Evolutionary conservation across 345 rosid genomes (phyloP).

Genomic region (Pistacia vera): DNA sequence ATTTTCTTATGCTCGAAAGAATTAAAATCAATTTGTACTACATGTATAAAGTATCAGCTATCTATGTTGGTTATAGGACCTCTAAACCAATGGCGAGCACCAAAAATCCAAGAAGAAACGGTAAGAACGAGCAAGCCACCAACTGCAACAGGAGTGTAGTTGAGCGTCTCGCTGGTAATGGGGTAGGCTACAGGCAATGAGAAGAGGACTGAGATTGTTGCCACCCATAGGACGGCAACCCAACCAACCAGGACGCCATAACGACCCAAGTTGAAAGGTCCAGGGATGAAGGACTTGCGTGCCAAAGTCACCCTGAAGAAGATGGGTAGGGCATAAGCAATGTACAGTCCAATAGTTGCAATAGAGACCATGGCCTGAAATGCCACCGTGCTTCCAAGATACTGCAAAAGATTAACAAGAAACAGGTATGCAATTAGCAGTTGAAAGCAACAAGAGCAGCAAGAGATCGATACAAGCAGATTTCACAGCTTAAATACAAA

Average conservation of each 20-base stretch:
- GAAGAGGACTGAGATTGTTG: conserved; percentile 84
- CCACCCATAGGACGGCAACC: conserved; percentile 91
- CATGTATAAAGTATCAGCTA: conserved; percentile 22
- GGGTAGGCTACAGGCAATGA: conserved; percentile 94
- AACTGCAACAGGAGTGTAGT: conserved; percentile 93
- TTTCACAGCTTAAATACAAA: not conserved
- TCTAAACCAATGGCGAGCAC: conserved; percentile 81
- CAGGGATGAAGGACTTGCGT: conserved; percentile 64
- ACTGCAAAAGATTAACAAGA: conserved; percentile 47
- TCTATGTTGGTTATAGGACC: conserved; percentile 78
- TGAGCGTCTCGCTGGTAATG: conserved; percentile 71
- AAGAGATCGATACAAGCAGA: not conserved
- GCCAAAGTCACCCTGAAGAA: conserved; percentile 83
- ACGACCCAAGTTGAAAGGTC: conserved; percentile 86
- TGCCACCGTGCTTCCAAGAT: conserved; percentile 87
- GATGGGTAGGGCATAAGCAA: conserved; percentile 90
- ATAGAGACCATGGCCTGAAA: conserved; percentile 98
- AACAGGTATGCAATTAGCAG: not conserved
- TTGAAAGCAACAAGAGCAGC: not conserved
- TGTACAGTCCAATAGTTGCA: conserved; percentile 92
- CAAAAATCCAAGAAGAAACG: conserved; percentile 61
- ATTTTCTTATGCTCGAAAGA: not conserved
- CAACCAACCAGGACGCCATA: conserved; percentile 72
- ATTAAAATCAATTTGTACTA: not conserved
- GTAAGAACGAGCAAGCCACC: conserved; percentile 64